A percentile compares a stretch with the other conserved stretches of the same genome.
Conservation (phyloP, 1,284 basidiomycete genomes). For the Abortiporus biennis region DNA sequence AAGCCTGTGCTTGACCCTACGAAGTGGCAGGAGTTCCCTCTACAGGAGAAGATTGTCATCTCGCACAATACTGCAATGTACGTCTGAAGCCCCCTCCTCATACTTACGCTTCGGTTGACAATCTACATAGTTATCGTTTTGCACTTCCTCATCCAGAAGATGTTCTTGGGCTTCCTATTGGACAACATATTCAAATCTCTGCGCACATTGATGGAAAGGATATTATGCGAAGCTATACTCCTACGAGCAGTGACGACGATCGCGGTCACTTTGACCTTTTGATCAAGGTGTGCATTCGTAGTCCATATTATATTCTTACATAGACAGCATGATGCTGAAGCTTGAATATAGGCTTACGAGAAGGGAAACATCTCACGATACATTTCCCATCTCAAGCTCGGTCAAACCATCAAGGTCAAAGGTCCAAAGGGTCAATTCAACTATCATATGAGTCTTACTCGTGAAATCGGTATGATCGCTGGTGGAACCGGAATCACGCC, state of each 20-base stretch:
- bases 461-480: slow-evolving; percentile 92
- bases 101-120: slow-evolving; percentile 1
- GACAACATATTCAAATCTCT: slow-evolving; percentile 91
- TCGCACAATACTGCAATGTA: slow-evolving; percentile 96
- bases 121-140: slow-evolving; percentile 77
- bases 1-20: slow-evolving; percentile 69
- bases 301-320: background rate
- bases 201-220: slow-evolving; percentile 91
- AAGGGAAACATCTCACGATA: slow-evolving; percentile 94
- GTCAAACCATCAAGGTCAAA: slow-evolving; percentile 84
- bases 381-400: slow-evolving; percentile 76
- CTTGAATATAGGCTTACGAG: slow-evolving; percentile 73
- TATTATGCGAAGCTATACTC: slow-evolving; percentile 90
- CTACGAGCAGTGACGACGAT: slow-evolving; percentile 90
- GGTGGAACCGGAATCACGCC: slow-evolving; percentile 96
- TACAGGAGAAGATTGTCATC: slow-evolving; percentile 77
- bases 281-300: slow-evolving; percentile 68
- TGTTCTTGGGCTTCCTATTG: slow-evolving; percentile 89
- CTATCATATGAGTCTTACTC: slow-evolving; percentile 64
- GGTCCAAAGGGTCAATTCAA: slow-evolving; percentile 95
- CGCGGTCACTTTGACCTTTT: slow-evolving; percentile 92
- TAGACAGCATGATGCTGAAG: slow-evolving; percentile 1
- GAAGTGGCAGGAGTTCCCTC: slow-evolving; percentile 78
- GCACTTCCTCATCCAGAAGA: slow-evolving; percentile 68
- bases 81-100: slow-evolving; percentile 22